These are phyloP conservation scores for Scleroderma citrinum DNA, from an alignment of 768 basidiomycete species.

Conservation along the genomic window DNA sequence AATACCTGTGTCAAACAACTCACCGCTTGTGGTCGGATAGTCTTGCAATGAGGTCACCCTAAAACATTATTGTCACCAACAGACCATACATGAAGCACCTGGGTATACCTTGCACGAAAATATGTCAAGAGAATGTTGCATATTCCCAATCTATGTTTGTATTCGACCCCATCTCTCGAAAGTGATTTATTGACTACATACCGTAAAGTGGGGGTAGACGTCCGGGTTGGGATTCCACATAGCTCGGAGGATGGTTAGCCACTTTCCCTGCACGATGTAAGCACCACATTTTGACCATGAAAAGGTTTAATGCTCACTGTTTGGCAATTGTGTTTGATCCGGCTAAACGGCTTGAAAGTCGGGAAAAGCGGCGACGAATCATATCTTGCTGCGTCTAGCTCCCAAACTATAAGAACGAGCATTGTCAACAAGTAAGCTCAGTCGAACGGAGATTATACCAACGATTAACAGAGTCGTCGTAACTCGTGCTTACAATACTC, in stretches of 20 bases:
- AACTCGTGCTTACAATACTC: constrained; percentile 76
- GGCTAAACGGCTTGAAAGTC: constrained; percentile 56
- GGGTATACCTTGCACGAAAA: constrained; percentile 58
- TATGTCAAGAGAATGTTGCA: constrained; percentile 75
- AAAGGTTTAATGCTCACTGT: constrained; percentile 46
- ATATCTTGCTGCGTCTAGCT: constrained; percentile 50
- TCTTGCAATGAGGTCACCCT: constrained; percentile 68
- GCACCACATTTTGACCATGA: not conserved
- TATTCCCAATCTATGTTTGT: constrained; percentile 57
- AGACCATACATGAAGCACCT: not conserved
- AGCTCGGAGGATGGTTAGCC: constrained; percentile 73
- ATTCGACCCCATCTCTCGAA: not conserved
- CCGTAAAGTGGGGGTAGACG: constrained; percentile 79
- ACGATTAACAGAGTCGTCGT: constrained; percentile 75
- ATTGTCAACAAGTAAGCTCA: constrained; percentile 7
- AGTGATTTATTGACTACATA: constrained; percentile 27
- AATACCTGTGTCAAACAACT: constrained; percentile 7
- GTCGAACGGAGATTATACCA: constrained; percentile 22
- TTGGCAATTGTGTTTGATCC: constrained; percentile 70
- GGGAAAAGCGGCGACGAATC: constrained; percentile 45
- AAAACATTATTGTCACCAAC: not conserved
- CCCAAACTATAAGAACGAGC: constrained; percentile 60
- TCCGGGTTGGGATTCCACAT: constrained; percentile 78
- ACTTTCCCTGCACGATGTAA: constrained; percentile 53
- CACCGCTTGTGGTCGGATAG: constrained; percentile 55